Conservation (phyloP, 176 grass and related monocot species). For the Triticum turgidum region DNA sequence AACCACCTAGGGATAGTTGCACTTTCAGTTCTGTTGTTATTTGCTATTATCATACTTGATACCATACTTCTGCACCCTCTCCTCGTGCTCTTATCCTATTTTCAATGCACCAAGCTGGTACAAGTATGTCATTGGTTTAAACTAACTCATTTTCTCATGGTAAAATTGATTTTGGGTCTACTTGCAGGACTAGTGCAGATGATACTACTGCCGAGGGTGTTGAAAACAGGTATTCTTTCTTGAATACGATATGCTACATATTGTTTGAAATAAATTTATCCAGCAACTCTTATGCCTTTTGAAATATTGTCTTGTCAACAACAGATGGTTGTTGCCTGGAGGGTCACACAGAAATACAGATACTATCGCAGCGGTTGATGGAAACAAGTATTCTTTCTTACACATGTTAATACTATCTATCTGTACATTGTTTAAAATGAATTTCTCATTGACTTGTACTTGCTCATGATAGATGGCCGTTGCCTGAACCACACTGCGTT, state of each 20-base stretch:
- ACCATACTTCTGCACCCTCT: background rate
- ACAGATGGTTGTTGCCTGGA: no score
- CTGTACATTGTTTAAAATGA: background rate
- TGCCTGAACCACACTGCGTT: background rate
- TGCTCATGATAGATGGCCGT: constrained; percentile 2
- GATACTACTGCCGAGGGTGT: background rate
- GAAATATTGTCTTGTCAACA: background rate
- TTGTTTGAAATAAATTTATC: background rate
- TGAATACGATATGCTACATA: background rate
- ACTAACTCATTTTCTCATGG: background rate
- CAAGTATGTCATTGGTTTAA: background rate
- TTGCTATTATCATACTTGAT: background rate
- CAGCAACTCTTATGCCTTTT: background rate
- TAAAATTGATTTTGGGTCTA: background rate
- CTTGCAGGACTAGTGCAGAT: background rate
- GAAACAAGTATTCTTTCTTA: constrained; percentile 6
- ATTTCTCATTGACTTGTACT: background rate
- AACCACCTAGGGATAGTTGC: no score
- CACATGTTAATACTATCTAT: background rate
- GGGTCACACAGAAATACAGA: background rate
- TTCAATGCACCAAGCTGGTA: background rate
- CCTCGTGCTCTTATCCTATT: background rate
- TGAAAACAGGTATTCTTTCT: background rate
- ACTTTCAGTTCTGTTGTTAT: background rate
- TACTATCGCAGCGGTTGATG: background rate